Conservation (phyloP, 1,284 basidiomycete genomes). For the Trichosporon sp. region DNA sequence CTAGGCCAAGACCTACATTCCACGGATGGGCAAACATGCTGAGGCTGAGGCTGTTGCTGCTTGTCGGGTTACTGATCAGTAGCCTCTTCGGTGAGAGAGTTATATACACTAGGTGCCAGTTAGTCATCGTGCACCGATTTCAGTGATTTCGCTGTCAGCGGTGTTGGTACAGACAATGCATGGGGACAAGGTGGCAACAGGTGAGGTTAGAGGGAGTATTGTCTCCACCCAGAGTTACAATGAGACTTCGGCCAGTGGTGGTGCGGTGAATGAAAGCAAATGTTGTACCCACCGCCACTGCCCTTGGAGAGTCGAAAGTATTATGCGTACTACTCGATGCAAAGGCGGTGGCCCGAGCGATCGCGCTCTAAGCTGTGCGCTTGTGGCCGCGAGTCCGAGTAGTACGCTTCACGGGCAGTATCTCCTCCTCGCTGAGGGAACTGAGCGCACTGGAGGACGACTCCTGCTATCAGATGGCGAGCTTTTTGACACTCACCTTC, state of each 20-base stretch:
- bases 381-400: neutral
- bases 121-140: neutral
- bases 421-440: neutral
- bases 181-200: neutral
- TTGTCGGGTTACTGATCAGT: neutral
- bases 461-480: neutral
- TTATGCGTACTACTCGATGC: neutral
- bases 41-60: neutral
- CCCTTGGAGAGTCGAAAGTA: neutral
- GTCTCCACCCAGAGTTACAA: neutral
- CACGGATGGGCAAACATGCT: neutral
- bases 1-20: neutral
- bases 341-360: neutral
- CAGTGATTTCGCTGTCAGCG: neutral
- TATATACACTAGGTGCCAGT: neutral
- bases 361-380: neutral
- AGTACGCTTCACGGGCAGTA: neutral
- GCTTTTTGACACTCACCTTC: neutral
- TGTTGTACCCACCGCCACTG: neutral
- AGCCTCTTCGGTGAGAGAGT: neutral
- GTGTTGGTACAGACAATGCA: conserved; percentile 18
- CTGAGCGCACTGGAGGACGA: neutral
- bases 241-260: neutral
- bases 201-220: neutral
- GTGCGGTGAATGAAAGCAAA: neutral